phyloP scores from a whole-genome alignment of 2,329 filamentous ascomycete species.

The Rhynchosporium agropyri region DNA sequence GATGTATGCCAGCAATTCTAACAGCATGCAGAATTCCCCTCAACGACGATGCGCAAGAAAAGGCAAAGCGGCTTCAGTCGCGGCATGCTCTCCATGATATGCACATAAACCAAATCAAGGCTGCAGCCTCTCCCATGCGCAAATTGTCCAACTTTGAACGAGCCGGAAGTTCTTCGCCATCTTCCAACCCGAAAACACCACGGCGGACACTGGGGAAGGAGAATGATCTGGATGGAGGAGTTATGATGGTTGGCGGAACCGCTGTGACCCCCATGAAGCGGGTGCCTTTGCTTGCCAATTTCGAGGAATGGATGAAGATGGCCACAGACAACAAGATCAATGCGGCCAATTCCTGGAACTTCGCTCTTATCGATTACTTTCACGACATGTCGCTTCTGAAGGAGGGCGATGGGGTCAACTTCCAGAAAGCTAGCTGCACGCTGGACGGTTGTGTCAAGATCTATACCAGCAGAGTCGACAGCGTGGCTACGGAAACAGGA shows the following conservation, averaged over 20 bases:
- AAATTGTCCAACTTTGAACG: conserved; percentile 63
- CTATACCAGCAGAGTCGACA: conserved; percentile 97
- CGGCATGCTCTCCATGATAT: conserved; percentile 86
- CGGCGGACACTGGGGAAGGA: conserved; percentile 45
- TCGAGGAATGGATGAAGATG: conserved; percentile 99
- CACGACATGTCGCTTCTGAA: conserved; percentile 98
- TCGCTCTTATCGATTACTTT: conserved; percentile 99
- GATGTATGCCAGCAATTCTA: conserved; percentile 6
- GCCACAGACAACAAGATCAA: conserved; percentile 99
- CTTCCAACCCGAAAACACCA: conserved; percentile 60
- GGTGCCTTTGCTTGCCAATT: conserved; percentile 93
- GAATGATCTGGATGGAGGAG: conserved; percentile 56
- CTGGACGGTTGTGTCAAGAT: conserved; percentile 98
- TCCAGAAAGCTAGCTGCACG: conserved; percentile 97
- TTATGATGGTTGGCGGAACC: conserved; percentile 68
- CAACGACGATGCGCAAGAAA: conserved; percentile 93
- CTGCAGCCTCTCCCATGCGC: conserved; percentile 73
- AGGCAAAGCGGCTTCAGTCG: conserved; percentile 82
- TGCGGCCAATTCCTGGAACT: conserved; percentile 97
- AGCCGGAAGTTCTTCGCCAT: conserved; percentile 58
- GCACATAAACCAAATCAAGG: conserved; percentile 90
- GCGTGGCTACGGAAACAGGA: conserved; percentile 94
- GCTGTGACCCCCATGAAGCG: conserved; percentile 95
- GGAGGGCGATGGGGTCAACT: conserved; percentile 96
- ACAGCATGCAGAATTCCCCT: conserved; percentile 72